These are phyloP conservation scores for Aspergillus panamensis DNA, from an alignment of 495 filamentous ascomycete genomes.

Conservation along the genomic window DNA sequence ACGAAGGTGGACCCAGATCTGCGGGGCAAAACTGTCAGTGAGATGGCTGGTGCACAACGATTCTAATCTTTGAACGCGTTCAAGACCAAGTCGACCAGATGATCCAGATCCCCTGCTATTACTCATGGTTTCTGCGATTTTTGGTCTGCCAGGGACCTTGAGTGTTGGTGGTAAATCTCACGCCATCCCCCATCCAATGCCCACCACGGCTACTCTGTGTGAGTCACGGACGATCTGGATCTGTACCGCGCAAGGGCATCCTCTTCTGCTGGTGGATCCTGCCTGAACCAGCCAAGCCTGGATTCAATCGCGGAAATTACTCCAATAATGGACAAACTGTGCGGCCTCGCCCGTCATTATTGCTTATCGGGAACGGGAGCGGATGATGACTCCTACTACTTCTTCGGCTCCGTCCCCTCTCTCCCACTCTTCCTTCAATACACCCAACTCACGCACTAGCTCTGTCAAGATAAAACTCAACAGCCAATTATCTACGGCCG, in stretches of 20 bases:
- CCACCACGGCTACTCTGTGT: not conserved
- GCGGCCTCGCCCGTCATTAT: not conserved
- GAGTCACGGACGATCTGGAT: not conserved
- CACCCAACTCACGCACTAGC: not conserved
- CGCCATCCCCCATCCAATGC: no score
- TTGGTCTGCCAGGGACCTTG: not conserved
- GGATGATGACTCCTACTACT: not conserved
- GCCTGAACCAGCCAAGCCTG: not conserved
- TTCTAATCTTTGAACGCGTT: not conserved
- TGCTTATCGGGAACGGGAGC: not conserved
- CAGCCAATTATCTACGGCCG: not conserved
- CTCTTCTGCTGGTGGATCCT: not conserved
- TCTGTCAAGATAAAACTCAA: not conserved
- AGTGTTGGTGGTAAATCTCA: not conserved
- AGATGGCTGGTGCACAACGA: slow-evolving; percentile 13
- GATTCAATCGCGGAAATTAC: not conserved
- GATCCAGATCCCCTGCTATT: not conserved
- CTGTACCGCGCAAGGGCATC: not conserved
- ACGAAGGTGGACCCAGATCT: slow-evolving; percentile 7
- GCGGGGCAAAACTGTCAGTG: slow-evolving; percentile 18
- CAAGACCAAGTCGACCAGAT: no score
- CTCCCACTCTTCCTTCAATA: not conserved
- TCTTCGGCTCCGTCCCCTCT: not conserved
- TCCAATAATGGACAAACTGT: not conserved
- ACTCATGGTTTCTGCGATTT: not conserved